Evolutionary conservation across 345 rosid species (phyloP).

Genomic region (Hevea brasiliensis): DNA sequence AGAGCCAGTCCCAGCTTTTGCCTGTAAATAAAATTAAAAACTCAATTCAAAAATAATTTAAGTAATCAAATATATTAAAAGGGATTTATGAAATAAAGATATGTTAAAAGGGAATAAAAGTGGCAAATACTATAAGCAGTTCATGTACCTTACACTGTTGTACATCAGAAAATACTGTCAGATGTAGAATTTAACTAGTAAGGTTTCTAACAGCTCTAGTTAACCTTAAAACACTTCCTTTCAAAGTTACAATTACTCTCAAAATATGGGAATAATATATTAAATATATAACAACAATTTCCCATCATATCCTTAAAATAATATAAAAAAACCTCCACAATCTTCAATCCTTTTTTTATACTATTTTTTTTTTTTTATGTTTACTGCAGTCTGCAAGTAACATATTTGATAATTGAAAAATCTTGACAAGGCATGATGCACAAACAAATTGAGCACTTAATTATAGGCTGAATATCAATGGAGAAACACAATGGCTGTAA

Average conservation of each 20-base stretch:
- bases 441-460: not conserved
- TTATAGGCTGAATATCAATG: not conserved
- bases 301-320: not conserved
- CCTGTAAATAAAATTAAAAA: slow-evolving; percentile 46
- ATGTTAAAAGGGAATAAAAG: not conserved
- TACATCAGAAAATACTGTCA: not conserved
- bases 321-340: too few relatives aligned
- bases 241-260: too few relatives aligned
- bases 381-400: too few relatives aligned
- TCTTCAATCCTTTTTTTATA: too few relatives aligned
- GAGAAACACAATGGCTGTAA: not conserved
- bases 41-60: not conserved
- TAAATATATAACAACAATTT: too few relatives aligned
- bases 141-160: not conserved
- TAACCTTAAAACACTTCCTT: not conserved
- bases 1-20: slow-evolving; percentile 97
- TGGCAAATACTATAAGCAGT: too few relatives aligned
- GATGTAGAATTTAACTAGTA: too few relatives aligned
- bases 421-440: not conserved
- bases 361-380: too few relatives aligned
- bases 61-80: not conserved
- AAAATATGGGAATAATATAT: too few relatives aligned
- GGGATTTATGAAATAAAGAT: too few relatives aligned
- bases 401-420: too few relatives aligned
- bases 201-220: too few relatives aligned